Conservation (phyloP, 2,329 filamentous ascomycete genomes). For the Microcyclospora pomicola region DNA sequence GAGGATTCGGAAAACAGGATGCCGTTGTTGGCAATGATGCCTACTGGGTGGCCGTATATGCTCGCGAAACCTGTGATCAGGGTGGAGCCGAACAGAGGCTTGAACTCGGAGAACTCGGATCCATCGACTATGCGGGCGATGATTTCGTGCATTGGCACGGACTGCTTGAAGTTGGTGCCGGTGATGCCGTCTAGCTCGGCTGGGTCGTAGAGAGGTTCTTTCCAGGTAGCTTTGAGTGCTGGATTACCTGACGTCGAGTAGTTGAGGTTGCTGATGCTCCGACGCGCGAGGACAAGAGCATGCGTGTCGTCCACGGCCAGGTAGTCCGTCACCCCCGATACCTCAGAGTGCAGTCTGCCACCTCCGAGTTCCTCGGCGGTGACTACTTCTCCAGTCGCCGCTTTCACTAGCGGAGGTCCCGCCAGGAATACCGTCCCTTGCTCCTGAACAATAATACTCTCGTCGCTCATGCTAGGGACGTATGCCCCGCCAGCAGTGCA, state of each 20-base stretch:
- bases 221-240: conserved; percentile 32
- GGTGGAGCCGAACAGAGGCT: conserved; percentile 75
- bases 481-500: conserved; percentile 95
- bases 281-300: conserved; percentile 69
- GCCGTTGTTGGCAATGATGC: conserved; percentile 90
- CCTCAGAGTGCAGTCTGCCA: conserved; percentile 74
- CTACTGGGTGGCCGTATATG: conserved; percentile 81
- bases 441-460: conserved; percentile 88
- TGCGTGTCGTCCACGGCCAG: conserved; percentile 89
- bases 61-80: conserved; percentile 76
- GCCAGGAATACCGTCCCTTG: conserved; percentile 98
- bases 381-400: conserved; percentile 85
- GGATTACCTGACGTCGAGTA: conserved; percentile 47
- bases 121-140: conserved; percentile 89
- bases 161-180: conserved; percentile 74
- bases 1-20: conserved; percentile 83
- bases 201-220: conserved; percentile 67
- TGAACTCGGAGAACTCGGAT: conserved; percentile 85
- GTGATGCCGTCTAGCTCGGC: conserved; percentile 78
- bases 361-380: conserved; percentile 83
- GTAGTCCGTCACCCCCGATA: conserved; percentile 90
- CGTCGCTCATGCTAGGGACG: conserved; percentile 93
- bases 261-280: conserved; percentile 80
- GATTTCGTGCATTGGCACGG: conserved; percentile 74
- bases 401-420: conserved; percentile 86